Conservation (phyloP, 192 early-diverging fungal species). For the Phlyctochytrium arcticum region DNA sequence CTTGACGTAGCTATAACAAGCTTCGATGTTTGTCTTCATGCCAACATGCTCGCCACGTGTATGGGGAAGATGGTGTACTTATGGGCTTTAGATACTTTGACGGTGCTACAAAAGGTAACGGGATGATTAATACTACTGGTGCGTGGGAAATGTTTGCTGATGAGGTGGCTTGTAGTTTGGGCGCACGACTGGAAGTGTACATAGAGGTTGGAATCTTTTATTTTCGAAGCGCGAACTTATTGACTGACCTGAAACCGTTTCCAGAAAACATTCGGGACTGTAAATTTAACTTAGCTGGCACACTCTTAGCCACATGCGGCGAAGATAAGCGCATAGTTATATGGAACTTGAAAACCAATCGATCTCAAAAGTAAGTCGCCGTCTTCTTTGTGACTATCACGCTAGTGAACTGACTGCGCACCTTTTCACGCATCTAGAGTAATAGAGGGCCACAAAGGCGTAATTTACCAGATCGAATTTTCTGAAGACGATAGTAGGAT, state of each 20-base stretch:
- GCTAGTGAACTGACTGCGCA: neutral
- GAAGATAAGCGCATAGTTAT: slow-evolving; percentile 47
- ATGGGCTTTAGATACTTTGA: slow-evolving; percentile 32
- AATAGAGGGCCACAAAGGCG: slow-evolving; percentile 45
- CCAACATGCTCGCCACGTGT: slow-evolving; percentile 32
- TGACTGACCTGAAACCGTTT: neutral
- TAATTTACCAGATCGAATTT: slow-evolving; percentile 47
- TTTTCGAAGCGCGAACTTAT: neutral
- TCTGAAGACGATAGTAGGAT: slow-evolving; percentile 36
- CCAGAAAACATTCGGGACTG: slow-evolving; percentile 40
- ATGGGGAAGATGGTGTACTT: slow-evolving; percentile 37
- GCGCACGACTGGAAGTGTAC: slow-evolving; percentile 40
- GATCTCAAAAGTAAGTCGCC: slow-evolving; percentile 39
- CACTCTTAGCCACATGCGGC: slow-evolving; percentile 33
- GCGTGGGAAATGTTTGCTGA: neutral
- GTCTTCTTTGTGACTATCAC: neutral
- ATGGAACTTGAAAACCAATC: slow-evolving; percentile 41
- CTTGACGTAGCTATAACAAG: slow-evolving; percentile 40
- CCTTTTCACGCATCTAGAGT: slow-evolving; percentile 23
- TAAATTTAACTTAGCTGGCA: slow-evolving; percentile 30
- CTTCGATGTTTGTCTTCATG: slow-evolving; percentile 39
- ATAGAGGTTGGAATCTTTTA: slow-evolving; percentile 23
- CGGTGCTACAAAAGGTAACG: slow-evolving; percentile 33
- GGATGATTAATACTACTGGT: neutral
- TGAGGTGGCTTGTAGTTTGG: slow-evolving; percentile 30